Evolutionary conservation across 768 basidiomycete species (phyloP), one percentile per base, ranked within the genome.

Genomic region (Pholiota conissans): DNA sequence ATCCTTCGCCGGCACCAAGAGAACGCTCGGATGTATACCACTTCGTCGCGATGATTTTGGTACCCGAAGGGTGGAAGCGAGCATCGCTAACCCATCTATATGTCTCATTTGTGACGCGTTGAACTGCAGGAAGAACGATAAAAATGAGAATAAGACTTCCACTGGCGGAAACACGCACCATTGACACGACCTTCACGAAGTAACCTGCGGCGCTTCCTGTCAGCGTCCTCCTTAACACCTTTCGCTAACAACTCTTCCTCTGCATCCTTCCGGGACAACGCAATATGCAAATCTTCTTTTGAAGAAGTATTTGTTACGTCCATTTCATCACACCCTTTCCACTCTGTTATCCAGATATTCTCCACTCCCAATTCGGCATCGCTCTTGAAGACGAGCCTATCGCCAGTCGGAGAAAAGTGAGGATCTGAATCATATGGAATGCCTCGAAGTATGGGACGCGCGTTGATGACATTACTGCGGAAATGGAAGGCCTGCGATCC

Each of bases 291-390:
- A 51, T 32, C 65, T 61, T 30, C 65, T 60, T n/a, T 53, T 10
- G 55, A 22, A 7, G 75, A 72, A 7, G 53, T 46, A 6, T 58
- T 40, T 56, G 81, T 73, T 13, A 88, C 60, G 63, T 84, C 79
- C 81, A 87, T 86, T 10, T 71, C 76, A 30, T 78, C 72, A 64
- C 89, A 90, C n/a, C 85, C 85, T 53, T 71, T 75, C 87, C 87
- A 91, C 13, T 79, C 75, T 57, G 76, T 80, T 18, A 86, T 75
- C 87, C 87, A 91, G 5, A 91, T 86, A 63, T 91, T 90, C 64
- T 90, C 87, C 14, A 89, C 74, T 4, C 89, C 89, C 3, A 87
- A 75, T 32, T 77, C 87, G 6, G 88, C 89, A 68, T 90, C 89
- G 50, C 89, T 90, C 60, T 82, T 79, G 67, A 87, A 91, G 3